Evolutionary conservation across 2,329 filamentous ascomycete genomes (phyloP), one percentile per base, ranked within the genome.

Genomic region (Hypoxylon sp.): DNA sequence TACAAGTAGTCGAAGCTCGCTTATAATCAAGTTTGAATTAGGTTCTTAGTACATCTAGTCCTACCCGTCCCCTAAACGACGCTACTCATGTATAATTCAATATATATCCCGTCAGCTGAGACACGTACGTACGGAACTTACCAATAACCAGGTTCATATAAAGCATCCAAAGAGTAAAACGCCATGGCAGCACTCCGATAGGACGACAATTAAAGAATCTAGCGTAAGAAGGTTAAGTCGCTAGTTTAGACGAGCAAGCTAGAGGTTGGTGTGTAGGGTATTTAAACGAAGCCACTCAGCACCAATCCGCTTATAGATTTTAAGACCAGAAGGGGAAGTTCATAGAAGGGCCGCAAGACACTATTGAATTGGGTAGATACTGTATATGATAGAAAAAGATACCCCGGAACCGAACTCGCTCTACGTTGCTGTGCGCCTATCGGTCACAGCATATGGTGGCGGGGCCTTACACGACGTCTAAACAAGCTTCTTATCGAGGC

Each of bases 401-500:
- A 5, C 25, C 25, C 25, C 40, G 11, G 22, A 44, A 4, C 40
- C 8, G 40, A 22, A 44, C 1, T 44, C 17, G 3, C 17, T 44
- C 8, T 44, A 44, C 17, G 2, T 7, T 11, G 5, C 8, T 44
- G 8, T 10, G 17, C 17, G 11, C 14, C 40, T 44, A 44, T 22
- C 40, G 17, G n/a, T 2, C 8, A 22, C 17, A 44, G 7, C 7
- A 44, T 44, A 44, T 22, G 40, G 17, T 44, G 33, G 40, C 54
- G 13, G 46, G 25, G 40, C 42, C 22, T 30, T 35, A 25, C 44
- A 14, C 55, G 33, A 57, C 40, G 27, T 48, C n/a, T 13, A 35
- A 57, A 48, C 37, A 53, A 64, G 54, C 48, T 48, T 53, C 40
- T 44, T 49, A 48, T 53, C 30, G 30, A 48, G 53, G 40, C 30